phyloP scores from a whole-genome alignment of 176 grass and related monocot species.

The Hyparrhenia diplandra region DNA sequence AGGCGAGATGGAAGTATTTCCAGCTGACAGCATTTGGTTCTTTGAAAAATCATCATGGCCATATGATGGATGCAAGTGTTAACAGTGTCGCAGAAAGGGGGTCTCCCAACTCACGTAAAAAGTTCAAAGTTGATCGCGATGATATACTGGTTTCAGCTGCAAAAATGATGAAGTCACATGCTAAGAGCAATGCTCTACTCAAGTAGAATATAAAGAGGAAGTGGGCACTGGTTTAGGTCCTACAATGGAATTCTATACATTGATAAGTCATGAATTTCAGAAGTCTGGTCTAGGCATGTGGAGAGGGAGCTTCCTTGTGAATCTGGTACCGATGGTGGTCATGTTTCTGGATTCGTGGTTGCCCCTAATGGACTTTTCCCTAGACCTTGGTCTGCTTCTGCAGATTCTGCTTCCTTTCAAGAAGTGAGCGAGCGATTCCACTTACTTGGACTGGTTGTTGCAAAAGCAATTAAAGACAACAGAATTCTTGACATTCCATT shows the following conservation, averaged over 20 bases:
- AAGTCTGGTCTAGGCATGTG: constrained; percentile 69
- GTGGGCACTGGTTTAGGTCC: constrained; percentile 85
- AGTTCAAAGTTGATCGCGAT: constrained; percentile 80
- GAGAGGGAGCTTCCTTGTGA: constrained; percentile 53
- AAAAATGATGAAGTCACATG: constrained; percentile 73
- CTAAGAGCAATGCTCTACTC: constrained; percentile 46
- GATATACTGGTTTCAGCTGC: constrained; percentile 64
- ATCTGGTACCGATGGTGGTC: constrained; percentile 13
- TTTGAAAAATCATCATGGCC: constrained; percentile 41
- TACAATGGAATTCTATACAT: constrained; percentile 81
- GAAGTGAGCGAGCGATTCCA: constrained; percentile 50
- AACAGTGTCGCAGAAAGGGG: constrained; percentile 37
- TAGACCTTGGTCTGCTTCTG: constrained; percentile 47
- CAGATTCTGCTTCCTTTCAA: constrained; percentile 39
- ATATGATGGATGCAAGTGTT: constrained; percentile 37
- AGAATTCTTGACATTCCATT: constrained; percentile 77
- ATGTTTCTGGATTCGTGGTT: constrained; percentile 36
- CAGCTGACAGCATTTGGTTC: constrained; percentile 62
- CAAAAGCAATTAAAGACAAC: constrained; percentile 76
- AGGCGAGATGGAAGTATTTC: constrained; percentile 89
- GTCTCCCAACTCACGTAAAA: constrained; percentile 42
- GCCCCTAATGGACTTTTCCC: constrained; percentile 71
- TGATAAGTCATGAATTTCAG: constrained; percentile 85
- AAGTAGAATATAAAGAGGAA: constrained; percentile 80
- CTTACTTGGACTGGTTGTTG: constrained; percentile 67